These are phyloP conservation scores for Tetrapyrgos nigripes DNA, from an alignment of 1,284 basidiomycete genomes.

Conservation along the genomic window DNA sequence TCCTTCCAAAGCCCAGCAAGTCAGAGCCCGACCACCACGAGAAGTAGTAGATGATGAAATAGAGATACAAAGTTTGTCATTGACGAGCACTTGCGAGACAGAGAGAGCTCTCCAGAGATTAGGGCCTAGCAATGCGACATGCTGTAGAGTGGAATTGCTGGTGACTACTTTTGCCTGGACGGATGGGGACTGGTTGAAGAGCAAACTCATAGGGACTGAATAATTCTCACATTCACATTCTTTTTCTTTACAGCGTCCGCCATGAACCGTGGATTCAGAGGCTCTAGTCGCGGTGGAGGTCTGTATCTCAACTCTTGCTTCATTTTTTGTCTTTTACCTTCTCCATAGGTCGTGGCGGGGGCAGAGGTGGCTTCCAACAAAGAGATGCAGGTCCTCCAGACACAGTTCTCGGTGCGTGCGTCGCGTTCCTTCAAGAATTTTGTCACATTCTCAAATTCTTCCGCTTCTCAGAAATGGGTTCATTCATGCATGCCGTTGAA, in stretches of 20 bases:
- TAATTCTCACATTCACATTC: conserved; percentile 8
- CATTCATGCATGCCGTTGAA: conserved; percentile 94
- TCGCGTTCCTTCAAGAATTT: conserved; percentile 1
- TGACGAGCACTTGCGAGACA: background rate
- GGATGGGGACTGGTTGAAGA: conserved; percentile 26
- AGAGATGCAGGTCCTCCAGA: conserved; percentile 86
- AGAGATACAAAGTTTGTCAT: conserved; percentile 10
- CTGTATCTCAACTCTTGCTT: background rate
- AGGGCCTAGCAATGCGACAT: conserved; percentile 1
- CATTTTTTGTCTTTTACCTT: conserved; percentile 9
- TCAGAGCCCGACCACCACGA: background rate
- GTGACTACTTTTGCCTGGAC: conserved; percentile 18
- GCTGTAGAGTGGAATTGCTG: background rate
- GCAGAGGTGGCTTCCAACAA: conserved; percentile 72
- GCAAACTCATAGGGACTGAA: conserved; percentile 36
- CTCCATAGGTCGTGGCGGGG: conserved; percentile 54
- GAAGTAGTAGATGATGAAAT: conserved; percentile 6
- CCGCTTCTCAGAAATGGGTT: conserved; percentile 74
- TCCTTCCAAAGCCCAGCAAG: conserved; percentile 37
- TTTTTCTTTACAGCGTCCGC: conserved; percentile 5
- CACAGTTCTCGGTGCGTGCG: conserved; percentile 76
- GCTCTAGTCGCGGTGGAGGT: conserved; percentile 51
- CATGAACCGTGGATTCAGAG: conserved; percentile 57
- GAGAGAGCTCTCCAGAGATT: conserved; percentile 3
- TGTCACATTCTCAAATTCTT: conserved; percentile 11